A percentile compares a stretch with the other conserved stretches of the same genome.
These are phyloP conservation scores for Canna indica DNA, from an alignment of 176 grass and related monocot genomes.

Conservation along the genomic window DNA sequence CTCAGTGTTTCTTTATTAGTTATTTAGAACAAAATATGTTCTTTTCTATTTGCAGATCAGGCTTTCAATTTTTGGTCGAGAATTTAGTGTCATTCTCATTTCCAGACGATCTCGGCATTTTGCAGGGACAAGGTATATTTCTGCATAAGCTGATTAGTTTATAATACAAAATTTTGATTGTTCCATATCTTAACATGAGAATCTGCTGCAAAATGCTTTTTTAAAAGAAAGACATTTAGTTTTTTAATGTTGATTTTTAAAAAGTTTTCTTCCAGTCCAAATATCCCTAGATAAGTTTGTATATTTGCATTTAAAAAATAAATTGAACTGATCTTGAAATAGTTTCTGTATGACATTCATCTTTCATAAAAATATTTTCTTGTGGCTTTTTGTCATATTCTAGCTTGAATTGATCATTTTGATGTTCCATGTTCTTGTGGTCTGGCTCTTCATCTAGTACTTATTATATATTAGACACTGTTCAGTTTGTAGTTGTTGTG, in stretches of 20 bases:
- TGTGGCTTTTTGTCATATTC: no score
- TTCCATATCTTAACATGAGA: not conserved
- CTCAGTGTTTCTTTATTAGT: not conserved
- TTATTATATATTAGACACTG: no score
- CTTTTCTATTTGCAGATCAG: conserved; percentile 45
- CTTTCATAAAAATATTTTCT: no score
- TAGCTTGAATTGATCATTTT: no score
- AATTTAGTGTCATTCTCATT: conserved; percentile 60
- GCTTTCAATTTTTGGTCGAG: conserved; percentile 80
- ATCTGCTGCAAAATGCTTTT: not conserved
- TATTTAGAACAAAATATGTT: not conserved
- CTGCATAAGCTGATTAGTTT: conserved; percentile 3
- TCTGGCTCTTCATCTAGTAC: no score
- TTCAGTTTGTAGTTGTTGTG: no score
- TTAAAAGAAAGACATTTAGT: not conserved
- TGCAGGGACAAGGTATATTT: conserved; percentile 80
- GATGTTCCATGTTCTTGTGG: no score
- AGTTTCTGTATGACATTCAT: no score
- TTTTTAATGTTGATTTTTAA: not conserved
- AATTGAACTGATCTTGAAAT: no score
- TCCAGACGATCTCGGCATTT: conserved; percentile 97
- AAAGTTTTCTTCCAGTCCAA: not conserved
- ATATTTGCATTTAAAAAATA: no score
- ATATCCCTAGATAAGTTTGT: no score
- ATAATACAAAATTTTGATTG: not conserved